Percentiles rank a stretch among this genome's conserved stretches.
phyloP scores from a whole-genome alignment of 345 rosid genomes.

The Excoecaria cochinchinensis region DNA sequence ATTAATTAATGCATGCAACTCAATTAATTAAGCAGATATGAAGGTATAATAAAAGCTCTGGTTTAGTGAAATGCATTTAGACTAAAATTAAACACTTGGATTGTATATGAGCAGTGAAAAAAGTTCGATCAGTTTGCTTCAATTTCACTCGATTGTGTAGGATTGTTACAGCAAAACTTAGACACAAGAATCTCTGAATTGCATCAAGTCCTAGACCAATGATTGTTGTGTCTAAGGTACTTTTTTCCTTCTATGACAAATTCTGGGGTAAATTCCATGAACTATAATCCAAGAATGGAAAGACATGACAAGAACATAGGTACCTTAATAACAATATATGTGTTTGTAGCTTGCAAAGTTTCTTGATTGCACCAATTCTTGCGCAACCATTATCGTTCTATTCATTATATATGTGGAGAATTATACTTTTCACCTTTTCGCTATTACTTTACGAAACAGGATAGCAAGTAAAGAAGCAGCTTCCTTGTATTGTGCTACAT shows the following conservation, averaged over 20 bases:
- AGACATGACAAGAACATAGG: background rate
- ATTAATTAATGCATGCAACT: too few relatives aligned
- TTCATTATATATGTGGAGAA: background rate
- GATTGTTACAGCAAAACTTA: background rate
- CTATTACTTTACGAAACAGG: slow-evolving; percentile 3
- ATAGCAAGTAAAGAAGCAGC: slow-evolving; percentile 15
- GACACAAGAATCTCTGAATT: slow-evolving; percentile 9
- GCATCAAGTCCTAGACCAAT: background rate
- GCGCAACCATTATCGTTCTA: background rate
- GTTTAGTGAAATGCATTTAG: background rate
- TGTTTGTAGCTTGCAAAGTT: background rate
- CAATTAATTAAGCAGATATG: too few relatives aligned
- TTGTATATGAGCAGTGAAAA: background rate
- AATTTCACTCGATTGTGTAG: slow-evolving; percentile 3
- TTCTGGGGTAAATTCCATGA: slow-evolving; percentile 13
- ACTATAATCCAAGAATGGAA: background rate
- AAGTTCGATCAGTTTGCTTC: background rate
- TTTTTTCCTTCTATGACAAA: background rate
- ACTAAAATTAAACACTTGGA: background rate
- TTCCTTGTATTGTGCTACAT: slow-evolving; percentile 28
- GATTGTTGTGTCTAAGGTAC: background rate
- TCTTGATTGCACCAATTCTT: slow-evolving; percentile 1
- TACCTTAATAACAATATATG: background rate
- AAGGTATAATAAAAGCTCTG: too few relatives aligned
- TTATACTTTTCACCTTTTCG: background rate